These are phyloP conservation scores for Zopfia rhizophila DNA, from an alignment of 2,329 filamentous ascomycete species.

Conservation along the genomic window DNA sequence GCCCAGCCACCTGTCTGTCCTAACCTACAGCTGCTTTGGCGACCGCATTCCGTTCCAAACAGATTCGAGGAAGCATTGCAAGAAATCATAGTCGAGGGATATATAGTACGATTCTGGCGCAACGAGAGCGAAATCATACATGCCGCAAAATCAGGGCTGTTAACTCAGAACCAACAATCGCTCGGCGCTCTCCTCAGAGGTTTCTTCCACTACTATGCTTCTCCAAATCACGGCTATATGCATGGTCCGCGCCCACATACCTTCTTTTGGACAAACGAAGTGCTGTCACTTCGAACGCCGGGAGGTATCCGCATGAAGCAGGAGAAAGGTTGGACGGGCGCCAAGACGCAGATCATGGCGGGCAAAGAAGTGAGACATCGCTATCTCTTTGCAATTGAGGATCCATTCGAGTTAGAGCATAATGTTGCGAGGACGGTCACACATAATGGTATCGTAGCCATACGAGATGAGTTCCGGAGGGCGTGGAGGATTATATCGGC, in stretches of 20 bases:
- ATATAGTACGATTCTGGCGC: constrained; percentile 80
- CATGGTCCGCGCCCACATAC: constrained; percentile 56
- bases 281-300: constrained; percentile 78
- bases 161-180: constrained; percentile 76
- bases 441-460: constrained; percentile 81
- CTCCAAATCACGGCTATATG: constrained; percentile 54
- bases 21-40: constrained; percentile 75
- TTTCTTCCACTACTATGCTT: constrained; percentile 89
- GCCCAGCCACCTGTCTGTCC: constrained; percentile 83
- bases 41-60: constrained; percentile 20
- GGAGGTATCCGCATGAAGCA: constrained; percentile 78
- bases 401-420: constrained; percentile 88
- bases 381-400: constrained; percentile 89
- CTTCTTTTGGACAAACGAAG: constrained; percentile 84
- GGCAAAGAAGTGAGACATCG: constrained; percentile 78
- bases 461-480: constrained; percentile 84
- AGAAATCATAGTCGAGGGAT: constrained; percentile 67
- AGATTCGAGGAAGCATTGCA: constrained; percentile 51
- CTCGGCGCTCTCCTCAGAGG: constrained; percentile 78
- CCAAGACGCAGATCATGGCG: constrained; percentile 72
- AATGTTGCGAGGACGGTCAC: constrained; percentile 90
- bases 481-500: constrained; percentile 72
- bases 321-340: constrained; percentile 87
- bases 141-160: constrained; percentile 66
- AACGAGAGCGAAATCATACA: constrained; percentile 75